Conservation (phyloP, 352 stramenopile species). For the Phytophthora ohioensis region DNA sequence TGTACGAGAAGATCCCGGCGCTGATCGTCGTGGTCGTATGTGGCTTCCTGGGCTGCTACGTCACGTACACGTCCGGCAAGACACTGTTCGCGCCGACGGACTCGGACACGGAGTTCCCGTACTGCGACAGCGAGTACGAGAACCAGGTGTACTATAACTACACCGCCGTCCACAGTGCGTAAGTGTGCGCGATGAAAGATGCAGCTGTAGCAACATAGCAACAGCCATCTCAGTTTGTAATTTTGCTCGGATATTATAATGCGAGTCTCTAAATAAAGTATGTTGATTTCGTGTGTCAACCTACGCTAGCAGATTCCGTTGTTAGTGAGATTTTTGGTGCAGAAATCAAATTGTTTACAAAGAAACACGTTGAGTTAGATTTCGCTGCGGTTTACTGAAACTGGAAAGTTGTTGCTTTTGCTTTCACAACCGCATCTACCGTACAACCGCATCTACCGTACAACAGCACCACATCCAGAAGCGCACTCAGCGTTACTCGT, state of each 20-base stretch:
- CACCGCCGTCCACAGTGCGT: constrained; percentile 23
- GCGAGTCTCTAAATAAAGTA: constrained; percentile 1
- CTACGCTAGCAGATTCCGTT: background rate
- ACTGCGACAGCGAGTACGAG: constrained; percentile 33
- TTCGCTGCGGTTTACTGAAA: too few species aligned
- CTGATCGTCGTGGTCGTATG: constrained; percentile 23
- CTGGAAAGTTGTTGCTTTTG: too few species aligned
- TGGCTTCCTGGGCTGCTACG: constrained; percentile 28
- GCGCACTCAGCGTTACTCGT: too few species aligned
- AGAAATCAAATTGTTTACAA: too few species aligned
- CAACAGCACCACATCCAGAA: too few species aligned
- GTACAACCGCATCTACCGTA: too few species aligned
- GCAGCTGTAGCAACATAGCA: constrained; percentile 5
- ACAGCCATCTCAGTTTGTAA: constrained; percentile 9
- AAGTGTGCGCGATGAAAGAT: constrained; percentile 2
- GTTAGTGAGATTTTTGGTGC: too few species aligned
- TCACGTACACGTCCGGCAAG: constrained; percentile 19
- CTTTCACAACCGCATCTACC: too few species aligned
- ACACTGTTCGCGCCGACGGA: constrained; percentile 24
- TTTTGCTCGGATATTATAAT: constrained; percentile 1
- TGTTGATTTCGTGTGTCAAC: constrained; percentile 12
- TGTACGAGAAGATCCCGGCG: constrained; percentile 26
- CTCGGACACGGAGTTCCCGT: constrained; percentile 26
- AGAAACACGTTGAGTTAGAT: too few species aligned
- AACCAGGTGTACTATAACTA: constrained; percentile 35